A percentile compares a stretch with the other conserved stretches of the same genome.
These are phyloP conservation scores for Cyberlindnera americana DNA, from an alignment of 805 yeast species.

Conservation along the genomic window DNA sequence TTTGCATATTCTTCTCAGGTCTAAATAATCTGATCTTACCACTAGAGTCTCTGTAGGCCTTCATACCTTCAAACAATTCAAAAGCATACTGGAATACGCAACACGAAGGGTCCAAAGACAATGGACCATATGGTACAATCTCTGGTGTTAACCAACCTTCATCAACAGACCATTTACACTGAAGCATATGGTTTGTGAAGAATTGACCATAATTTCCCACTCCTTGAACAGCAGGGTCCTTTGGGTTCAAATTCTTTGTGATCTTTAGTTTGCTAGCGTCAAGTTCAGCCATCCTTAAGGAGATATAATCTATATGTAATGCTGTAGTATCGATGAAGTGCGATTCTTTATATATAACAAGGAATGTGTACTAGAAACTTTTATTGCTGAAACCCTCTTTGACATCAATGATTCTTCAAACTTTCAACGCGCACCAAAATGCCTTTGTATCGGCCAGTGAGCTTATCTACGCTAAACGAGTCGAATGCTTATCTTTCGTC, in stretches of 20 bases:
- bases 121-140: slow-evolving; percentile 78
- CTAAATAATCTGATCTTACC: slow-evolving; percentile 80
- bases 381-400: no score
- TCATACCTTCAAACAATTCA: slow-evolving; percentile 93
- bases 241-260: slow-evolving; percentile 44
- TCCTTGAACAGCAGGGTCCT: slow-evolving; percentile 53
- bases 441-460: no score
- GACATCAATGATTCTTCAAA: no score
- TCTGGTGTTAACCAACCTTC: slow-evolving; percentile 88
- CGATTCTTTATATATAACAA: no score
- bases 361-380: no score
- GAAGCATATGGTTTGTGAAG: slow-evolving; percentile 87
- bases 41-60: slow-evolving; percentile 70
- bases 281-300: no score
- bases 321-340: no score
- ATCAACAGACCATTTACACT: slow-evolving; percentile 73
- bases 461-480: no score
- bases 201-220: slow-evolving; percentile 65
- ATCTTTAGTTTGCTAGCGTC: slow-evolving; percentile 54
- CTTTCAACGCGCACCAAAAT: no score
- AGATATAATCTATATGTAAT: no score
- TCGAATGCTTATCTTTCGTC: no score
- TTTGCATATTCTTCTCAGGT: slow-evolving; percentile 85
- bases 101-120: slow-evolving; percentile 82
- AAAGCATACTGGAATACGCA: slow-evolving; percentile 93